These are phyloP conservation scores for Metschnikowia aberdeeniae DNA, from an alignment of 805 yeast species.

Conservation along the genomic window DNA sequence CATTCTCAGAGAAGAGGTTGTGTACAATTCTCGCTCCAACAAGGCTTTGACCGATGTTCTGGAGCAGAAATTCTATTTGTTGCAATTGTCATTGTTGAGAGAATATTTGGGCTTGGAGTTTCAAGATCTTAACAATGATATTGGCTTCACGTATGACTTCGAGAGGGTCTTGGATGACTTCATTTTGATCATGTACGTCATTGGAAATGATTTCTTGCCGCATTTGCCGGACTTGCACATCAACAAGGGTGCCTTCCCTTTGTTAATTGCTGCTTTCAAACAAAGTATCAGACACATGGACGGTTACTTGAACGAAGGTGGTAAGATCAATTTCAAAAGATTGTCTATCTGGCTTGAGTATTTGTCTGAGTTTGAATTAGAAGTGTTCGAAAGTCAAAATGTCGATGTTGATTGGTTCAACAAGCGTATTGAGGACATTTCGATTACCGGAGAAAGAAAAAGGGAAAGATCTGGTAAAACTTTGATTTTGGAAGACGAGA, in stretches of 20 bases:
- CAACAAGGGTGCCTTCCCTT: constrained; percentile 96
- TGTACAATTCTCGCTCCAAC: constrained; percentile 59
- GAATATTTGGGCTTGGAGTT: constrained; percentile 90
- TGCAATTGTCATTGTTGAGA: constrained; percentile 83
- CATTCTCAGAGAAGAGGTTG: constrained; percentile 90
- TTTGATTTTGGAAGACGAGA: constrained; percentile 66
- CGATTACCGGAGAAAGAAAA: constrained; percentile 66
- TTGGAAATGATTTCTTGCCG: constrained; percentile 97
- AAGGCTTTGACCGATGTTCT: constrained; percentile 48
- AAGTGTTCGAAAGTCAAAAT: constrained; percentile 78
- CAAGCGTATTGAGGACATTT: constrained; percentile 73
- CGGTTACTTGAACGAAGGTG: constrained; percentile 82
- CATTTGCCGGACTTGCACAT: constrained; percentile 90
- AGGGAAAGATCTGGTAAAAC: constrained; percentile 64
- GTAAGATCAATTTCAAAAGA: constrained; percentile 72
- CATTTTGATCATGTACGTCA: constrained; percentile 84
- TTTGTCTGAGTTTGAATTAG: constrained; percentile 75
- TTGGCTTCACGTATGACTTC: constrained; percentile 71
- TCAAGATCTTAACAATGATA: constrained; percentile 56
- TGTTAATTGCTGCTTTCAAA: constrained; percentile 83
- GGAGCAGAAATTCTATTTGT: constrained; percentile 74
- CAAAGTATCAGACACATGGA: constrained; percentile 66
- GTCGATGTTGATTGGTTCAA: constrained; percentile 92
- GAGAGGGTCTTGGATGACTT: constrained; percentile 91
- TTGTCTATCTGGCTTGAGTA: constrained; percentile 72